Conservation (phyloP, 2,329 filamentous ascomycete genomes). For the Periconia macrospinosa region DNA sequence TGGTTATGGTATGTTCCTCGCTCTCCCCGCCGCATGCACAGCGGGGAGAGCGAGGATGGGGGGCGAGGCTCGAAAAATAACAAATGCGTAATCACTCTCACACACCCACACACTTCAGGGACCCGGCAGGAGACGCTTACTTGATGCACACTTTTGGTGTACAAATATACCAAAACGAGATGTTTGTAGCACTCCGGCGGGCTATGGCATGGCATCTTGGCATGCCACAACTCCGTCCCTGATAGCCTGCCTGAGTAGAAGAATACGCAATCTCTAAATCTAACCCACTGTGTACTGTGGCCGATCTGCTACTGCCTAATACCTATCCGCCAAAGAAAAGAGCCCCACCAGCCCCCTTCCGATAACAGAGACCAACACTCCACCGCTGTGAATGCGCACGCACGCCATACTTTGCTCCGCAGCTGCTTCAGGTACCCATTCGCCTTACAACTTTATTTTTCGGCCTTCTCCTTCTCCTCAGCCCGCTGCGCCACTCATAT, state of each 20-base stretch:
- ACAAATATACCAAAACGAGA: too few species aligned
- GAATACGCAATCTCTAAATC: neutral
- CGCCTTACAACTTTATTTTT: neutral
- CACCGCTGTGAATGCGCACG: neutral
- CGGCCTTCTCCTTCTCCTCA: neutral
- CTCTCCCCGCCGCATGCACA: neutral
- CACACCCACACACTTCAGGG: too few species aligned
- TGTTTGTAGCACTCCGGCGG: neutral
- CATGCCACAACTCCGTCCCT: neutral
- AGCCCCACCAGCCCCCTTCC: neutral
- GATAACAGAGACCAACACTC: neutral
- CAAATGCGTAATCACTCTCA: neutral
- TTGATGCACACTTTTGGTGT: too few species aligned
- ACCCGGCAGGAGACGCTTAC: too few species aligned
- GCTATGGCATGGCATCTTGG: neutral
- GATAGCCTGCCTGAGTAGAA: neutral
- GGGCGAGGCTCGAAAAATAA: neutral
- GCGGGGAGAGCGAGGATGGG: neutral
- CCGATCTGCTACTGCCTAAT: neutral
- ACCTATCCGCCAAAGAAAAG: neutral
- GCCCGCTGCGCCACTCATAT: too few species aligned
- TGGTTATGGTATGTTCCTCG: neutral
- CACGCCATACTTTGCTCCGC: neutral
- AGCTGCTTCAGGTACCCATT: neutral
- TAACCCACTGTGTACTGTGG: neutral